Evolutionary conservation across 164 flowering plant genomes (phyloP).

Genomic region (Sedum album): DNA sequence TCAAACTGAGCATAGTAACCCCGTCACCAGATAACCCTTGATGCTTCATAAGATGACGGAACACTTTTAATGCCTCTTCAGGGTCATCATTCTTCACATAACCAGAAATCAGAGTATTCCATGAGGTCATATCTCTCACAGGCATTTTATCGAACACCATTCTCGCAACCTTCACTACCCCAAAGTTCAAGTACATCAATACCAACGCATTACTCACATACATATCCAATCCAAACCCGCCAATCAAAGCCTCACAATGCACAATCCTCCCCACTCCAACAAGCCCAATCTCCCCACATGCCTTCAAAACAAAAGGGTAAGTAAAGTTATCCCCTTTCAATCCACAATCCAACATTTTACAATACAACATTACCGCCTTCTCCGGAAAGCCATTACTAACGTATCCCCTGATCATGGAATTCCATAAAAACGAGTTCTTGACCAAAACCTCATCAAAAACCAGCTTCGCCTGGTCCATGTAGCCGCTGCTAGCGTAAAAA

Average conservation of each 20-base stretch:
- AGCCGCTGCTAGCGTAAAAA: conserved; percentile 31
- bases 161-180: conserved; percentile 25
- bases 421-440: conserved; percentile 45
- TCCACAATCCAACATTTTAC: conserved; percentile 33
- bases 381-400: conserved; percentile 22
- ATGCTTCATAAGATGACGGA: conserved; percentile 15
- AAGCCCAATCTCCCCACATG: conserved; percentile 33
- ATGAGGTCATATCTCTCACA: conserved; percentile 34
- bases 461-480: conserved; percentile 16
- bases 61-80: conserved; percentile 20
- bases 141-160: conserved; percentile 39
- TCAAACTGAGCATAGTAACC: conserved; percentile 26
- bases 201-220: conserved; percentile 40
- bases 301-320: conserved; percentile 53
- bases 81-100: conserved; percentile 28
- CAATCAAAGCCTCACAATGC: conserved; percentile 31
- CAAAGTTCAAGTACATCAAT: conserved; percentile 33
- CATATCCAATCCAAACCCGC: conserved; percentile 30
- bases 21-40: conserved; percentile 24
- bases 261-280: conserved; percentile 26
- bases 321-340: conserved; percentile 34
- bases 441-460: conserved; percentile 24
- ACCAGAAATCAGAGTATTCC: conserved; percentile 42
- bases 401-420: conserved; percentile 42
- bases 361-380: conserved; percentile 25